Evolutionary conservation across 1,284 basidiomycete genomes (phyloP), one percentile per base, ranked within the genome.

Genomic region (Baeospora myosura): DNA sequence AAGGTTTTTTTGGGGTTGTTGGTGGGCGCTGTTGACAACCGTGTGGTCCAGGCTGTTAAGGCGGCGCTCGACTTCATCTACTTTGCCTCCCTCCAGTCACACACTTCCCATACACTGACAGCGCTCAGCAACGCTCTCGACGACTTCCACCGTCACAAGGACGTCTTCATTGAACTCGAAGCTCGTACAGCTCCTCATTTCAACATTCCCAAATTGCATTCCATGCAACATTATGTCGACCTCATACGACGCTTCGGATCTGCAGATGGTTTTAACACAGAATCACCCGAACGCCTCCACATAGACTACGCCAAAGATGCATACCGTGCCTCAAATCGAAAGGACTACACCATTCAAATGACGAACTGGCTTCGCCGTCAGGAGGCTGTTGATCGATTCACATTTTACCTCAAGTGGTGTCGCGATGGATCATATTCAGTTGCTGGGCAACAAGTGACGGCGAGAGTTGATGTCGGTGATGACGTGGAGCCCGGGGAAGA

Each of bases 311-410:
- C 55, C 0, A 62, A 61, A 33, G 42, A 55, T 2, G 56, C 52
- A 2, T 62, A 55, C 25, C 51, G 50, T 0, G 54, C 51, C 0
- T 48, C 47, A 1, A 63, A 60, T 33, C 40, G 45, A 11, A 46
- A 47, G 18, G 49, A 60, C 29, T 51, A 58, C 38, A 34, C 43
- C 16, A 20, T 41, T 7, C 66, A 66, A 56, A 70, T 68, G 58
- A 61, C 47, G n/a, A 51, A n/a, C 50, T 63, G 36, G 53, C 49
- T 33, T 10, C 32, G 17, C 10, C 32, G 32, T 33, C 32, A 33
- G 16, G 32, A 33, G 17, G 32, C 32, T 17, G 16, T 33, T 11
- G 32, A 10, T 11, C 8, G 8, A 7, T 17, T 10, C 10, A 10
- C 10, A 7, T 10, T 17, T 8, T 33, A 33, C 17, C 17, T 33